Base-by-base conservation (phyloP, 2,329 filamentous ascomycete species). In the Penicillium sp. region DNA sequence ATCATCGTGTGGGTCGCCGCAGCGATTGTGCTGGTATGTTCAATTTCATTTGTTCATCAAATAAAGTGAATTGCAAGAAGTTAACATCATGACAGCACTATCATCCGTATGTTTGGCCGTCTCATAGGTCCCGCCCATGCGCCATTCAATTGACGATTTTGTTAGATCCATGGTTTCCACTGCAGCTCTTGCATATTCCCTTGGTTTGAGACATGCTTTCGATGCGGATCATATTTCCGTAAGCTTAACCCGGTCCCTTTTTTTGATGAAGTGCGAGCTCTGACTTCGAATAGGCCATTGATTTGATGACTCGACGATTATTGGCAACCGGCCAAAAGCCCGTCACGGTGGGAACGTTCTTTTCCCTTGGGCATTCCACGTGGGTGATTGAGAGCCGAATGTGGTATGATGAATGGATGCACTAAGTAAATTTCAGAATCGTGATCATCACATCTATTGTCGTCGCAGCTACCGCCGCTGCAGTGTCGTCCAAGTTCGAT, bases 341-440 rank as follows among this genome's bases (percentile, higher is more conserved):
- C 2, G 92, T 96, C 11, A 93, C 93, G 0, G 93, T 98, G 1
- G 95, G 93, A 44, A 96, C 91, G 1, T 98, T 91, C 73, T 98
- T 99, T 79, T 93, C 90, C 0, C 83, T 98, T 0, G 93, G 95
- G 0, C 93, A 98, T 76, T 96, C 90, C 24, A 97, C 93, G 74
- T 82, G 70, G 61, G 71, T 60, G 10, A 54, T 2, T 3, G 4
- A 33, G 14, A 8, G 19, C 11, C 19, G 27, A 21, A 29, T 5
- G 47, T 10, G 19, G 14, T 4, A 29, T 9, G 21, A 21, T 49
- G 43, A 45, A 19, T 9, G 42, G 26, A 42, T 56, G 65, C 49
- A 60, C 27, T 33, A 13, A 50, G 11, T 11, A 6, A 19, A 6
- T 11, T 5, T 35, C 4, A 81, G 79, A 3, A 91, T 98, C 66